Evolutionary conservation across 2,329 filamentous ascomycete genomes (phyloP).

Genomic region (Coniochaeta sp.): DNA sequence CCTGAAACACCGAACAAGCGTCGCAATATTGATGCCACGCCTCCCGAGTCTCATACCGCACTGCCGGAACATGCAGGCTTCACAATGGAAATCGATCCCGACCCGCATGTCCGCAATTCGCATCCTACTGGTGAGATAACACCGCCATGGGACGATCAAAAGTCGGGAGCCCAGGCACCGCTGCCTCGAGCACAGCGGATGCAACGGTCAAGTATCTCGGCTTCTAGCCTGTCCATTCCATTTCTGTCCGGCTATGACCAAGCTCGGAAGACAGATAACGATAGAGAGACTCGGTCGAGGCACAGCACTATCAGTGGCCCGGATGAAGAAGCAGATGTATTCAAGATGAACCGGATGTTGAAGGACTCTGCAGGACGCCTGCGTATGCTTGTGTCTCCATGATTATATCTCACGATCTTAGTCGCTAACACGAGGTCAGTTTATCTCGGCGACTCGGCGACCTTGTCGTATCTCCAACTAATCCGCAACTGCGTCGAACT

Average conservation of each 20-base stretch:
- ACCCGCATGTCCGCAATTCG: not conserved
- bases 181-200: not conserved
- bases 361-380: constrained; percentile 50
- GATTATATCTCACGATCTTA: not conserved
- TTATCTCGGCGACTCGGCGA: constrained; percentile 57
- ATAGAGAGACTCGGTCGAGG: constrained; percentile 24
- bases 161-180: not conserved
- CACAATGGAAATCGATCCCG: not conserved
- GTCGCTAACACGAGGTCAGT: constrained; percentile 26
- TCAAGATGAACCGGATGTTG: constrained; percentile 49
- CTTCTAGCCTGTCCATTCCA: not conserved
- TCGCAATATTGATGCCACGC: constrained; percentile 22
- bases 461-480: constrained; percentile 51
- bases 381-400: constrained; percentile 29
- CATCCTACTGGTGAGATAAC: not conserved
- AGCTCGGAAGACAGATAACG: constrained; percentile 11
- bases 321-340: constrained; percentile 49
- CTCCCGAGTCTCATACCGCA: constrained; percentile 2
- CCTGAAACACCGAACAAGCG: constrained; percentile 27
- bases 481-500: constrained; percentile 53
- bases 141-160: not conserved
- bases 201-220: not conserved
- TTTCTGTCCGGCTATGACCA: not conserved
- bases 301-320: constrained; percentile 33
- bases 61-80: not conserved